Evolutionary conservation across 495 filamentous ascomycete genomes (phyloP).

Genomic region (Alectoria sarmentosa): DNA sequence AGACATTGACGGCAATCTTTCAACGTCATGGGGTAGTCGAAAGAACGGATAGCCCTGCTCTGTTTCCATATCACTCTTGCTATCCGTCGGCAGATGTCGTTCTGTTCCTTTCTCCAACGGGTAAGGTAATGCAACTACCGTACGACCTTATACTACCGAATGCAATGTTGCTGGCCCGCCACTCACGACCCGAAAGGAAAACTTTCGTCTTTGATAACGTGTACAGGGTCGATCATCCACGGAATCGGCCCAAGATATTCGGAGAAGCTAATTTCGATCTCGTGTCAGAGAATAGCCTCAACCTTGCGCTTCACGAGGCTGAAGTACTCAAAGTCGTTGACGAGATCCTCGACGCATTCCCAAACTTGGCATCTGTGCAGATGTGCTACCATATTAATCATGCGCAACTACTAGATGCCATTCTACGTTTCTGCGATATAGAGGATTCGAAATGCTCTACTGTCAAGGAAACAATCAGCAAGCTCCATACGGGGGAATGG

Average conservation of each 20-base stretch:
- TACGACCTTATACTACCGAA: constrained; percentile 88
- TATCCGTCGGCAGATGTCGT: constrained; percentile 57
- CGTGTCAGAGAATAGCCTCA: constrained; percentile 65
- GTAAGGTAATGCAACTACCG: constrained; percentile 80
- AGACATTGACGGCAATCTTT: constrained; percentile 71
- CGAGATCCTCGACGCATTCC: constrained; percentile 79
- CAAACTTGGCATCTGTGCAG: constrained; percentile 55
- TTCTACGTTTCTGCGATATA: constrained; percentile 85
- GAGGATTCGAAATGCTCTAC: constrained; percentile 55
- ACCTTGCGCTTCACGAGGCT: constrained; percentile 86
- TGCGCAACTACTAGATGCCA: constrained; percentile 69
- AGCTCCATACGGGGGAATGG: constrained; percentile 74
- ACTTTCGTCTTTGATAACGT: constrained; percentile 87
- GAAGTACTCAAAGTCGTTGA: constrained; percentile 93
- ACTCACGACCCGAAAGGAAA: constrained; percentile 58
- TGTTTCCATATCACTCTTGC: constrained; percentile 76
- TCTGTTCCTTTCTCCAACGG: constrained; percentile 71
- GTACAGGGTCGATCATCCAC: constrained; percentile 71
- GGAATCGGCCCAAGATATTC: constrained; percentile 71
- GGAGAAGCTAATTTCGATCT: constrained; percentile 96
- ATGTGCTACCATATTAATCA: constrained; percentile 96
- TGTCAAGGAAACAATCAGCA: constrained; percentile 80
- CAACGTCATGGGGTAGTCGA: constrained; percentile 90
- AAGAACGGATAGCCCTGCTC: constrained; percentile 51
- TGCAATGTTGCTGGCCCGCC: constrained; percentile 74